phyloP scores from a whole-genome alignment of 345 rosid genomes.

The Eucalyptus melliodora region DNA sequence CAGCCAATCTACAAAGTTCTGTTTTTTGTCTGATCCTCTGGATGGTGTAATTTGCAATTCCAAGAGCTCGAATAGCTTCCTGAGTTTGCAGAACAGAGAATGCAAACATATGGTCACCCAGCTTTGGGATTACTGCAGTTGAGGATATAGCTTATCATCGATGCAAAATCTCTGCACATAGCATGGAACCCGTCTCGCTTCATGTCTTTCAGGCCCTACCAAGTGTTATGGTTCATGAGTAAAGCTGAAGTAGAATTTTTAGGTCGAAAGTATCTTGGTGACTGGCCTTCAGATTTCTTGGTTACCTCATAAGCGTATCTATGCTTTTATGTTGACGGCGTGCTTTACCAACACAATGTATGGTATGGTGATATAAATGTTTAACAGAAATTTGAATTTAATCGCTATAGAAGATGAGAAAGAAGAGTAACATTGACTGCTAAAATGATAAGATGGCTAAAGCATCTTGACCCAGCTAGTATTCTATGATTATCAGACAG shows the following conservation, averaged over 20 bases:
- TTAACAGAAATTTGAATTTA: neutral
- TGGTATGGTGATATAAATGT: neutral
- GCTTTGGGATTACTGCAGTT: neutral
- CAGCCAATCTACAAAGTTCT: no score
- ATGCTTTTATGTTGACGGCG: neutral
- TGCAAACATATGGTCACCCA: neutral
- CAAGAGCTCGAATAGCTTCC: neutral
- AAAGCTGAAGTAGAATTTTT: neutral
- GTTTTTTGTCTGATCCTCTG: neutral
- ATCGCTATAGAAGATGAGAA: neutral
- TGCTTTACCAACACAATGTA: neutral
- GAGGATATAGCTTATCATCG: neutral
- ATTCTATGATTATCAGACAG: neutral
- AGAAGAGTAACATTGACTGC: neutral
- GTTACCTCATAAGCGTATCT: neutral
- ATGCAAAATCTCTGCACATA: neutral
- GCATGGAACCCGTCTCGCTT: neutral
- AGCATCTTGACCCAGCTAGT: neutral
- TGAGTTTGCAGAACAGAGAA: neutral
- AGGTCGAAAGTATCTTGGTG: neutral
- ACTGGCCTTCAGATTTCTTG: neutral
- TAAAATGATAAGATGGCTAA: neutral
- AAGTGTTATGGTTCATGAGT: neutral
- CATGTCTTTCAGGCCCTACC: neutral
- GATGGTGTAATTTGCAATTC: neutral